Conservation (phyloP, 768 basidiomycete genomes). For the Dentipellis fragilis region DNA sequence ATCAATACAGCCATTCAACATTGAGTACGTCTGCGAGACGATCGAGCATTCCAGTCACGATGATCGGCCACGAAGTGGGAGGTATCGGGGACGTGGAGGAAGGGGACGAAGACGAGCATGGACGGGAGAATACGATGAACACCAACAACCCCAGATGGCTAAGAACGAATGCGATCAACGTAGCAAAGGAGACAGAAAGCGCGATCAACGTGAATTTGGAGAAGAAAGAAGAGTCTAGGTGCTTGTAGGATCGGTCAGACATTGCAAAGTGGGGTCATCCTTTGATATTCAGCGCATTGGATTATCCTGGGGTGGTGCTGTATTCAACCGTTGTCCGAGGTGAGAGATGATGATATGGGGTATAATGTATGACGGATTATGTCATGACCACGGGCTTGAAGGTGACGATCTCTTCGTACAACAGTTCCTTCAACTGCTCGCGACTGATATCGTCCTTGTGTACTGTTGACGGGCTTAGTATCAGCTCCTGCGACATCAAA, state of each 20-base stretch:
- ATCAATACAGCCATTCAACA: too few relatives aligned
- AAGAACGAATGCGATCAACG: neutral
- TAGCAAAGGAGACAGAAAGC: neutral
- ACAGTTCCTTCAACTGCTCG: conserved; percentile 88
- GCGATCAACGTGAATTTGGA: neutral
- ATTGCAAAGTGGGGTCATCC: too few relatives aligned
- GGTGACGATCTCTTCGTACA: conserved; percentile 91
- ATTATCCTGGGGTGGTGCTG: neutral
- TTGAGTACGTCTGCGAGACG: too few relatives aligned
- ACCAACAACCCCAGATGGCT: neutral
- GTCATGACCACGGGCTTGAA: conserved; percentile 62
- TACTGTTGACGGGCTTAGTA: conserved; percentile 31
- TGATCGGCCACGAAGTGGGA: too few relatives aligned
- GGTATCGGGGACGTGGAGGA: too few relatives aligned
- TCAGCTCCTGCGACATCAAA: too few relatives aligned
- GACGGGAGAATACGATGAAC: neutral
- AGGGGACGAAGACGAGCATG: too few relatives aligned
- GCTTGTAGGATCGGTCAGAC: too few relatives aligned
- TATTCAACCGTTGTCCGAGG: neutral
- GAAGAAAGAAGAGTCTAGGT: too few relatives aligned
- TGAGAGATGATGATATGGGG: neutral
- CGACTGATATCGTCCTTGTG: conserved; percentile 95
- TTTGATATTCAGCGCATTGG: too few relatives aligned
- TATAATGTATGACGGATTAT: conserved; percentile 9
- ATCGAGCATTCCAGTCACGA: too few relatives aligned